A percentile compares a stretch with the other conserved stretches of the same genome.
These are phyloP conservation scores for Piloderma croceum DNA, from an alignment of 768 basidiomycete genomes.

Conservation along the genomic window DNA sequence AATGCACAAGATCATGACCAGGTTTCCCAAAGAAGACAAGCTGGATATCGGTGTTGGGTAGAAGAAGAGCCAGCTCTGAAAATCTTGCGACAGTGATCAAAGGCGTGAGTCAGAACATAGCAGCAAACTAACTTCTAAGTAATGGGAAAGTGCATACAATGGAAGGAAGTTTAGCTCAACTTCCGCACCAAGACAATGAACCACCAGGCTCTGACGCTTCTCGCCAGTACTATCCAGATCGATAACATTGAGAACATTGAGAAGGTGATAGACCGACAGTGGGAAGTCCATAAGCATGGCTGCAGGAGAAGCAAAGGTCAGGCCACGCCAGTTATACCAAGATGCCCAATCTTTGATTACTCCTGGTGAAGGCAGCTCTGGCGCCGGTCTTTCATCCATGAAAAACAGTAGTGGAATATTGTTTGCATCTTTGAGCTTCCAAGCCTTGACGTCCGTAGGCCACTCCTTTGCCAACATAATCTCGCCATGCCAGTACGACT, in stretches of 20 bases:
- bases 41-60: constrained; percentile 41
- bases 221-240: constrained; percentile 18
- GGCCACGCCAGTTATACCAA: constrained; percentile 41
- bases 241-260: constrained; percentile 29
- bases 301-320: constrained; percentile 38
- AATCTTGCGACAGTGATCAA: constrained; percentile 27
- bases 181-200: constrained; percentile 37
- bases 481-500: constrained; percentile 28
- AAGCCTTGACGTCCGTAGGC: constrained; percentile 27
- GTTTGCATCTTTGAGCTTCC: constrained; percentile 29
- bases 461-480: constrained; percentile 26
- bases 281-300: constrained; percentile 42
- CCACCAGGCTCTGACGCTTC: constrained; percentile 22
- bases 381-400: constrained; percentile 22
- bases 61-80: constrained; percentile 39
- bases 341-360: constrained; percentile 32
- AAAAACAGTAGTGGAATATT: constrained; percentile 31
- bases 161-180: constrained; percentile 36
- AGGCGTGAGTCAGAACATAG: neutral
- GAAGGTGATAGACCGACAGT: constrained; percentile 34
- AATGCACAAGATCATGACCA: constrained; percentile 26
- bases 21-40: constrained; percentile 36
- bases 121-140: too few species aligned
- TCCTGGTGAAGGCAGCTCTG: constrained; percentile 17
- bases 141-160: constrained; percentile 26